Conservation (phyloP, 257 asterid species). For the Solanum clarkiae region DNA sequence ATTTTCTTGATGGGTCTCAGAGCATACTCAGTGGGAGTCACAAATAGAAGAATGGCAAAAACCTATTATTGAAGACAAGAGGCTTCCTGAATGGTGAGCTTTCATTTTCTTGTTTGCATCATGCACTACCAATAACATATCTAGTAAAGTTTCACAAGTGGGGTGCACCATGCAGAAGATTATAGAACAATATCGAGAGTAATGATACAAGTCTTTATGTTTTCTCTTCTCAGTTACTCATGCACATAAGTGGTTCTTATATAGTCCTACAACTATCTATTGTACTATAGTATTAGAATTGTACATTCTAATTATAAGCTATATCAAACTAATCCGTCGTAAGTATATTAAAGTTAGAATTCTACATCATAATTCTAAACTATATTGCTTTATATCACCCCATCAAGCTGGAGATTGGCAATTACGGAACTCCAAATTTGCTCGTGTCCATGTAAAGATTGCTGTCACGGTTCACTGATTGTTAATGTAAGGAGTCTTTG, state of each 20-base stretch:
- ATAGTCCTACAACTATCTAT: not conserved
- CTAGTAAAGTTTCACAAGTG: not conserved
- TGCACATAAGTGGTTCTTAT: not conserved
- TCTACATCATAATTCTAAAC: not conserved
- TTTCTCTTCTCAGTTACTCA: not conserved
- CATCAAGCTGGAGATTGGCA: not conserved
- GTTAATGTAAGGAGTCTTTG: not conserved
- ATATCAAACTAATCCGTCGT: not conserved
- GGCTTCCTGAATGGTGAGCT: conserved; percentile 83
- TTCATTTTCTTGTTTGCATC: conserved; percentile 5
- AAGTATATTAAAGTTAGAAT: not conserved
- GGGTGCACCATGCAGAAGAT: not conserved
- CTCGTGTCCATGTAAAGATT: not conserved
- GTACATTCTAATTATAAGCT: not conserved
- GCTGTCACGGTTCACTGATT: not conserved
- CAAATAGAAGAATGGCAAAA: conserved; percentile 90
- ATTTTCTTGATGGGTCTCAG: conserved; percentile 20
- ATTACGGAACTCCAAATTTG: not conserved
- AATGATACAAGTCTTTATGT: not conserved
- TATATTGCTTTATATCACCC: not conserved
- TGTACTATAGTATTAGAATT: not conserved
- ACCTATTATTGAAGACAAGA: conserved; percentile 81
- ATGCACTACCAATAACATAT: not conserved
- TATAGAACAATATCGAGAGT: not conserved
- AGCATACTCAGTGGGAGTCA: conserved; percentile 69